Evolutionary conservation across 2,329 filamentous ascomycete species (phyloP).

Genomic region (Fusarium liriodendri): DNA sequence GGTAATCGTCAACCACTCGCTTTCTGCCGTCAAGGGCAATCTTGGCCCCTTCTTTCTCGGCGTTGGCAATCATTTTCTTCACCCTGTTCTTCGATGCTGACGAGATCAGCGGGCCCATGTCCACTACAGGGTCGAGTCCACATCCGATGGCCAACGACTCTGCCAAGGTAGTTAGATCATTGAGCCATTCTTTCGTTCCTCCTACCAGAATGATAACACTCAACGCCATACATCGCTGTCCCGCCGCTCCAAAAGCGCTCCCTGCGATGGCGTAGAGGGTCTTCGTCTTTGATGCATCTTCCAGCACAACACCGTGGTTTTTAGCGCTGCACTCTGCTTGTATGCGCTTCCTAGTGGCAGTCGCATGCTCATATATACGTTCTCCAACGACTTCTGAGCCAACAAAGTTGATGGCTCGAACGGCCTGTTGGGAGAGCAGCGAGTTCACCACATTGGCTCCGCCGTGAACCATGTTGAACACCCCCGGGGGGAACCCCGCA

Average conservation of each 20-base stretch:
- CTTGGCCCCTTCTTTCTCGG: too few species aligned
- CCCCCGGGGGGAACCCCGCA: constrained; percentile 30
- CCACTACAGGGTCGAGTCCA: too few species aligned
- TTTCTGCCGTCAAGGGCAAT: too few species aligned
- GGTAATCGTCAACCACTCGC: too few species aligned
- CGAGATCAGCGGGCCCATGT: too few species aligned
- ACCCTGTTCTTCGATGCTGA: too few species aligned
- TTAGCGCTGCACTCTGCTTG: constrained; percentile 77
- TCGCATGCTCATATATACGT: constrained; percentile 74
- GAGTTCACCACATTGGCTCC: constrained; percentile 73
- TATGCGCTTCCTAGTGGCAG: constrained; percentile 76
- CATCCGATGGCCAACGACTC: too few species aligned
- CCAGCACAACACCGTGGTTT: constrained; percentile 75
- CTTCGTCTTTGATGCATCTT: constrained; percentile 76
- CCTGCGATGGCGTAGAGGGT: constrained; percentile 73
- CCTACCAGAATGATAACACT: constrained; percentile 74
- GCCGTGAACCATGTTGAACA: constrained; percentile 73
- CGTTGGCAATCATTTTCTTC: too few species aligned
- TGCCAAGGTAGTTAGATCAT: constrained; percentile 63
- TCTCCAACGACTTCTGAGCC: constrained; percentile 76
- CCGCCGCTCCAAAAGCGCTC: constrained; percentile 75
- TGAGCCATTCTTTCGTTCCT: constrained; percentile 73
- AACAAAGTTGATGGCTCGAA: constrained; percentile 76
- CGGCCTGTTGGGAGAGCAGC: constrained; percentile 73
- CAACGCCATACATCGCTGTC: constrained; percentile 76